Evolutionary conservation across 2,329 filamentous ascomycete species (phyloP).

Genomic region (Emergomyces orientalis): DNA sequence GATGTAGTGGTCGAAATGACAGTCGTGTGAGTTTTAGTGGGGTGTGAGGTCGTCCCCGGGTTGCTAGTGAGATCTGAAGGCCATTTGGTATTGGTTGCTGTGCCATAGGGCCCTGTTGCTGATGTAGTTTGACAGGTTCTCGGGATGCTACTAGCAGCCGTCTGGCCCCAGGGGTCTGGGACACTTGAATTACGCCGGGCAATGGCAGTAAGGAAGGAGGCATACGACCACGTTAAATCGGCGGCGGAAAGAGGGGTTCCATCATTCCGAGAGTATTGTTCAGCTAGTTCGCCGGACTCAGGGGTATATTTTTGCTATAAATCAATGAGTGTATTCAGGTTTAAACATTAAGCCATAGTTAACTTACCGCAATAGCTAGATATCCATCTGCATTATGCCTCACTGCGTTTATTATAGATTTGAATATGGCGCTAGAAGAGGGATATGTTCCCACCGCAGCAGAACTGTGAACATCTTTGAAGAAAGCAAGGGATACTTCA

Average conservation of each 20-base stretch:
- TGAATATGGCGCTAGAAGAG: conserved; percentile 40
- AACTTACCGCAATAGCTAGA: conserved; percentile 32
- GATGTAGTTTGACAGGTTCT: conserved; percentile 24
- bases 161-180: conserved; percentile 29
- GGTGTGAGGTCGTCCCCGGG: neutral
- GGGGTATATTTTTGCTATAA: conserved; percentile 39
- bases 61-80: conserved; percentile 20
- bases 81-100: conserved; percentile 27
- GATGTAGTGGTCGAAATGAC: conserved; percentile 13
- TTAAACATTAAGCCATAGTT: neutral
- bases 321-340: neutral
- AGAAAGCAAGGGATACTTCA: conserved; percentile 59
- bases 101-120: conserved; percentile 27
- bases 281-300: conserved; percentile 45
- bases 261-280: conserved; percentile 32
- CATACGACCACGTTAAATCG: conserved; percentile 40
- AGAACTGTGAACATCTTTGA: conserved; percentile 53
- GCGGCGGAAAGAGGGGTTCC: conserved; percentile 31
- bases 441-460: conserved; percentile 54
- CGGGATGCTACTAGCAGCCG: conserved; percentile 25
- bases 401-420: conserved; percentile 47
- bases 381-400: conserved; percentile 53
- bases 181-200: conserved; percentile 26
- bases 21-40: conserved; percentile 21
- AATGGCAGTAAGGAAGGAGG: conserved; percentile 32